Evolutionary conservation across 257 asterid species (phyloP).

Genomic region (Lycium barbarum): DNA sequence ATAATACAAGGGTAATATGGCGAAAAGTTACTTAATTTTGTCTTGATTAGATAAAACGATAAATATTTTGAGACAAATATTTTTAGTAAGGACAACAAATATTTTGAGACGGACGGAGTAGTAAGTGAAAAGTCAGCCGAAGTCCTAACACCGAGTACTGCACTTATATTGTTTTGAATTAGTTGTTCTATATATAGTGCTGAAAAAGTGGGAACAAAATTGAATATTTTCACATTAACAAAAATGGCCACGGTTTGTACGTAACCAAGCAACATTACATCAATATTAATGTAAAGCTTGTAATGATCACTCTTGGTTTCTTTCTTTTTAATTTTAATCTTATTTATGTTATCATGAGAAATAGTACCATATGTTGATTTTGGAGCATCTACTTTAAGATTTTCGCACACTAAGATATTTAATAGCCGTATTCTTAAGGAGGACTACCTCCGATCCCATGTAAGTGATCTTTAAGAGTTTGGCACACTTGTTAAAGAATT

Average conservation of each 20-base stretch:
- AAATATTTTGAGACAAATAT: no score
- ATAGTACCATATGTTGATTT: neutral
- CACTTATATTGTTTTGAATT: neutral
- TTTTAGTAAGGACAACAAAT: no score
- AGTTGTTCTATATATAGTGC: neutral
- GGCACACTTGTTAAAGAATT: no score
- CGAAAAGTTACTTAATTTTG: no score
- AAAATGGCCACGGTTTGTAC: neutral
- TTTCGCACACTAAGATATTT: neutral
- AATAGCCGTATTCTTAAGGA: no score
- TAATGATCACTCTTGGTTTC: neutral
- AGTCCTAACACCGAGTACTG: neutral
- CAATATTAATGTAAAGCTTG: neutral
- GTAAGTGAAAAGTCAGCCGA: neutral
- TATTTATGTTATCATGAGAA: neutral
- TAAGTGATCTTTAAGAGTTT: no score
- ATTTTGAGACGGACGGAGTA: neutral
- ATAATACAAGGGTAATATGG: no score
- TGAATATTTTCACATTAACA: neutral
- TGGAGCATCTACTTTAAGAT: neutral
- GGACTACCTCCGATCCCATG: no score
- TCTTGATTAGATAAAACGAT: no score
- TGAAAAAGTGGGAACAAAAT: neutral
- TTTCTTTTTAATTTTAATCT: neutral
- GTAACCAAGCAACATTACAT: neutral